A percentile compares a stretch with the other conserved stretches of the same genome.
Conservation (phyloP, 768 basidiomycete genomes). For the Collybiopsis luxurians region DNA sequence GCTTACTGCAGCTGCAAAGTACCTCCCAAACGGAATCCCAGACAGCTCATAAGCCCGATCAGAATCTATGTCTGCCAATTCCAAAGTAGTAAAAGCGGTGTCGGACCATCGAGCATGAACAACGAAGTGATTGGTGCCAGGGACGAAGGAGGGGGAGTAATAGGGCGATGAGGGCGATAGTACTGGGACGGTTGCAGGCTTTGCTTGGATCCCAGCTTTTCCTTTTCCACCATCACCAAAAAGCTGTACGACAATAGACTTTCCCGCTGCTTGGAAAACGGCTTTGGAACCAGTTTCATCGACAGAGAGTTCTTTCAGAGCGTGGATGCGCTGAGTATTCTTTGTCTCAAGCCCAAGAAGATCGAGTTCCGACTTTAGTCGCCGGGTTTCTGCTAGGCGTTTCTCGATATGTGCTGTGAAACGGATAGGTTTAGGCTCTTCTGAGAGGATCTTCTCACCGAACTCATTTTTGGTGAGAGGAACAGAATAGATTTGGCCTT, state of each 20-base stretch:
- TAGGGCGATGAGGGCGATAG: slow-evolving; percentile 47
- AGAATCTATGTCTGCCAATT: slow-evolving; percentile 52
- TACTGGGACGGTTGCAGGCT: slow-evolving; percentile 42
- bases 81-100: slow-evolving; percentile 57
- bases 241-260: slow-evolving; percentile 44
- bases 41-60: slow-evolving; percentile 44
- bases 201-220: slow-evolving; percentile 10
- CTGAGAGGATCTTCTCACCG: slow-evolving; percentile 46
- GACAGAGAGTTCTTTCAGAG: slow-evolving; percentile 59
- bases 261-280: slow-evolving; percentile 67
- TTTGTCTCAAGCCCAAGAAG: slow-evolving; percentile 51
- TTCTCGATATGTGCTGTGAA: slow-evolving; percentile 66
- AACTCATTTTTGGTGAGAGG: slow-evolving; percentile 48
- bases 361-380: slow-evolving; percentile 41
- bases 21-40: slow-evolving; percentile 63
- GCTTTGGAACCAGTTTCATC: slow-evolving; percentile 52
- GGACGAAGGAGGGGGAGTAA: slow-evolving; percentile 69
- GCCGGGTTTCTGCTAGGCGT: slow-evolving; percentile 57
- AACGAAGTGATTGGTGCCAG: slow-evolving; percentile 43
- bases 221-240: slow-evolving; percentile 26
- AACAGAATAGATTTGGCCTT: slow-evolving; percentile 64
- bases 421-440: slow-evolving; percentile 42
- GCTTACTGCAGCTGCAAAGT: slow-evolving; percentile 58
- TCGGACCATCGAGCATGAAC: slow-evolving; percentile 73
- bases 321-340: slow-evolving; percentile 53